Evolutionary conservation across 1,284 basidiomycete species (phyloP), one percentile per base, ranked within the genome.

Genomic region (Tremellales sp.): DNA sequence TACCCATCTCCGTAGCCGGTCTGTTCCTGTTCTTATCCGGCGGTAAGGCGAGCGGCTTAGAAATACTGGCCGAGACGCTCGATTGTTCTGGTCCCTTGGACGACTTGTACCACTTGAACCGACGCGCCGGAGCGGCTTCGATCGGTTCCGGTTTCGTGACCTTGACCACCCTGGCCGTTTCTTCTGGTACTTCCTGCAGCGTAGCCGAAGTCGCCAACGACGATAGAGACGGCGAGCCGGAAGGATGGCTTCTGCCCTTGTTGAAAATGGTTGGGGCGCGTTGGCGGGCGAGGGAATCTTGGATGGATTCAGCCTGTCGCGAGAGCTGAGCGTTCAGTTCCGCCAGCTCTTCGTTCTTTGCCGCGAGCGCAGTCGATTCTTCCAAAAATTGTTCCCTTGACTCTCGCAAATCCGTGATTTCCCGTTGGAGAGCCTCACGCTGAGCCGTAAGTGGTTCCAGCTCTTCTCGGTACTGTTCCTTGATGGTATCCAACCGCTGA

Each of bases 311-410:
- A 58, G 86, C 78, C 45, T 87, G 83, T 32, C 85, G 82, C 4
- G 81, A 74, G 55, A 92, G 86, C 47, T 89, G 85, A 2, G 83
- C 77, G 58, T 87, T 86, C 43, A 94, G 79, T 65, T 91, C 86
- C 5, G 85, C 86, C 10, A 97, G 78, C 68, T 93, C 87, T 62
- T 94, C 91, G 72, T 97, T 97, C 48, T 91, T 83, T 13, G 84
- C 85, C 64, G 90, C 91, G 41, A 98, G 79, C 18, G 84, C 83
- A 0, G 88, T 85, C 1, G 91, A 87, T 74, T 97, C 93, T 60
- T 95, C 92, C 16, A 93, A 74, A 74, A 87, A 87, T 32, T 85
- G 80, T 58, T 95, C 89, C 25, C 89, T 81, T 3, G 87, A 83
- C 25, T 88, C 85, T 62, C 84, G 85, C 43, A 98, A 82, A 60